phyloP scores from a whole-genome alignment of 352 stramenopile genomes.

The Globisporangium ultimum region DNA sequence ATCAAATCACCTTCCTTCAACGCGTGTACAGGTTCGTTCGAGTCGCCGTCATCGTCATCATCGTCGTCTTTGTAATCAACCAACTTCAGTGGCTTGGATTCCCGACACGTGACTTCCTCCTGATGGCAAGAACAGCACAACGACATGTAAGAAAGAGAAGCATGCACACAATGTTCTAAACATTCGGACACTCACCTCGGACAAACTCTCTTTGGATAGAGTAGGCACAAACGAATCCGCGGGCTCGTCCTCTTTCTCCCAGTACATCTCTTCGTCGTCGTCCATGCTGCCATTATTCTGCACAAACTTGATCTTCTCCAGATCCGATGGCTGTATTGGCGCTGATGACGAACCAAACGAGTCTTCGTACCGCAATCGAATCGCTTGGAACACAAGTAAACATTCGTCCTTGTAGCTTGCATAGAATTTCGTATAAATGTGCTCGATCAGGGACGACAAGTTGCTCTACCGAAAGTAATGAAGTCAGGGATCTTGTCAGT shows the following conservation, averaged over 20 bases:
- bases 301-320: conserved; percentile 52
- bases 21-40: conserved; percentile 16
- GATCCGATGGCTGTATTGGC: conserved; percentile 16
- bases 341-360: conserved; percentile 28
- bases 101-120: conserved; percentile 42
- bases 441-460: conserved; percentile 62
- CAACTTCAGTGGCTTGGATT: conserved; percentile 47
- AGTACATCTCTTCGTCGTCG: conserved; percentile 78
- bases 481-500: conserved; percentile 1
- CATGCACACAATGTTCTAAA: too few relatives aligned
- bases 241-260: conserved; percentile 64
- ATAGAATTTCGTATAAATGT: conserved; percentile 82
- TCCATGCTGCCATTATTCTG: conserved; percentile 49
- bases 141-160: background rate
- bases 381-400: conserved; percentile 68
- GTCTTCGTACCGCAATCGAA: conserved; percentile 55
- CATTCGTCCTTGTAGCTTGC: conserved; percentile 66
- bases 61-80: conserved; percentile 75
- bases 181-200: conserved; percentile 32
- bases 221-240: conserved; percentile 29
- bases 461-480: conserved; percentile 41
- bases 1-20: conserved; percentile 35
- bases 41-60: conserved; percentile 43
- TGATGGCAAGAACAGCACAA: conserved; percentile 13
- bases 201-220: conserved; percentile 36